These are phyloP conservation scores for Artemisia argyi DNA, from an alignment of 129 eudicot species.

Conservation along the genomic window DNA sequence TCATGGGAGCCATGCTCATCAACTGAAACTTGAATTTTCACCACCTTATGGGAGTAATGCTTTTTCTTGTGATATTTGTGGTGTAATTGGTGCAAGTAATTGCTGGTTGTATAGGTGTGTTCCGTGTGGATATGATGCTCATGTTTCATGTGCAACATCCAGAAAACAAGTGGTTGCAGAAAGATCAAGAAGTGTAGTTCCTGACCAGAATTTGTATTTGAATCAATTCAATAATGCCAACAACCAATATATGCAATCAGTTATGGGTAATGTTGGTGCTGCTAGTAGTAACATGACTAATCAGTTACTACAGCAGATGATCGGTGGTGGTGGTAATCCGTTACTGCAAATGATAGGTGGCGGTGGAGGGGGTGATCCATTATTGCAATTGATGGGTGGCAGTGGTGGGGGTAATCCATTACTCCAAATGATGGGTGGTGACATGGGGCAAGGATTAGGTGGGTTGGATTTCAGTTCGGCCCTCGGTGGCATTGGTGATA, in stretches of 20 bases:
- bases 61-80: slow-evolving; percentile 50
- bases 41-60: slow-evolving; percentile 29
- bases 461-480: slow-evolving; percentile 18
- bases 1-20: slow-evolving; percentile 33
- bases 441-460: slow-evolving; percentile 22
- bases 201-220: neutral
- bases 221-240: neutral
- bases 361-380: neutral
- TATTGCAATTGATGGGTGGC: neutral
- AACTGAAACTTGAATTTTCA: slow-evolving; percentile 32
- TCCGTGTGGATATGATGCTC: slow-evolving; percentile 52
- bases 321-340: slow-evolving; percentile 4
- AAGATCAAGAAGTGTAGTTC: slow-evolving; percentile 7
- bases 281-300: neutral
- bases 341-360: neutral
- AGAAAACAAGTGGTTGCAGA: slow-evolving; percentile 19
- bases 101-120: slow-evolving; percentile 51
- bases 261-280: too few species aligned
- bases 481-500: slow-evolving; percentile 23
- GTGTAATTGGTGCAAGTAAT: slow-evolving; percentile 19
- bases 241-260: too few species aligned
- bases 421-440: slow-evolving; percentile 16
- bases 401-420: neutral
- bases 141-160: slow-evolving; percentile 37
- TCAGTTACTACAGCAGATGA: slow-evolving; percentile 14